A percentile compares a stretch with the other conserved stretches of the same genome.
phyloP scores from a whole-genome alignment of 164 flowering plant species.

The Vitis amurensis region DNA sequence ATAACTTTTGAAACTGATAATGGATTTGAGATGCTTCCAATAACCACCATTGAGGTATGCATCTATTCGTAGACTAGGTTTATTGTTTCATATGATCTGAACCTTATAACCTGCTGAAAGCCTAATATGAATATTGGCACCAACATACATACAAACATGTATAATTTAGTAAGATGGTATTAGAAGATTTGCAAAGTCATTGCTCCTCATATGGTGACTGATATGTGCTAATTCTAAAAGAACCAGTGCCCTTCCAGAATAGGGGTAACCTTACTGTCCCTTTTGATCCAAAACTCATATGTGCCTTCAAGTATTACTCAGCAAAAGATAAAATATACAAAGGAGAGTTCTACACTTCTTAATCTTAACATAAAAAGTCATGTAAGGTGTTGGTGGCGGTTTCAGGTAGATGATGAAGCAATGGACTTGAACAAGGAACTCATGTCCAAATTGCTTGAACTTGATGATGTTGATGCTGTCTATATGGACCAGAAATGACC shows the following conservation, averaged over 20 bases:
- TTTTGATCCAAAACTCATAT: too few species aligned
- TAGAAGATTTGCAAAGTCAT: not conserved
- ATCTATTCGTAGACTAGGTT: not conserved
- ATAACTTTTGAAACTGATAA: constrained; percentile 80
- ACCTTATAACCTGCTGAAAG: not conserved
- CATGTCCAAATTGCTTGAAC: constrained; percentile 78
- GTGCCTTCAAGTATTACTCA: too few species aligned
- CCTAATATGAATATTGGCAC: not conserved
- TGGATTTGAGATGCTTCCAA: constrained; percentile 87
- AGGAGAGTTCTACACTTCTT: too few species aligned
- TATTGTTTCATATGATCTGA: not conserved
- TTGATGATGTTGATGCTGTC: constrained; percentile 97
- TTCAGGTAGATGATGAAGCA: constrained; percentile 97
- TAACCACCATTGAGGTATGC: constrained; percentile 69
- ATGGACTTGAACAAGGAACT: constrained; percentile 91
- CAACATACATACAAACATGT: not conserved
- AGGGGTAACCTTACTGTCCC: too few species aligned
- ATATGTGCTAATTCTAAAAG: not conserved
- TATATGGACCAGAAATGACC: constrained; percentile 65
- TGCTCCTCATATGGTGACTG: constrained; percentile 1
- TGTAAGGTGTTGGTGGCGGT: not conserved
- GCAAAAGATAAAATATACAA: too few species aligned
- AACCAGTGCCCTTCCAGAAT: too few species aligned
- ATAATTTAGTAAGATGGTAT: not conserved
- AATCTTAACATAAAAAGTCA: not conserved